These are phyloP conservation scores for Xanthoconium purpureum DNA, from an alignment of 768 basidiomycete genomes.

Conservation along the genomic window DNA sequence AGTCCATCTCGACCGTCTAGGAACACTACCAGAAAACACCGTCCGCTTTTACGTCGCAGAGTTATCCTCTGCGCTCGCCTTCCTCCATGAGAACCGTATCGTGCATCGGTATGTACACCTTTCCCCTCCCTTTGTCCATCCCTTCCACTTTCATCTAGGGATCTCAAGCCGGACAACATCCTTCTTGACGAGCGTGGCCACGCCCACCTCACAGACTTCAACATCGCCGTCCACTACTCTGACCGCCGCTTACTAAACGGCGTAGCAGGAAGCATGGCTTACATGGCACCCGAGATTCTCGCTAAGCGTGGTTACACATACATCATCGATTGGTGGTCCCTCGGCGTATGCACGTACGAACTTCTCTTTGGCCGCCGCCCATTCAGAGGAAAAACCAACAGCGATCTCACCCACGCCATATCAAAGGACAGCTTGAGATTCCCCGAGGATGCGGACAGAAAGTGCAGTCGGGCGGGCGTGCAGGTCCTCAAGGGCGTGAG, in stretches of 20 bases:
- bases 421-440: slow-evolving; percentile 82
- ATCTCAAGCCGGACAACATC: slow-evolving; percentile 97
- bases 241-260: slow-evolving; percentile 82
- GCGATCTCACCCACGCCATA: slow-evolving; percentile 89
- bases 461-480: slow-evolving; percentile 74
- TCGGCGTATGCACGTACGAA: slow-evolving; percentile 91
- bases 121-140: no score
- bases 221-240: slow-evolving; percentile 95
- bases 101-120: slow-evolving; percentile 79
- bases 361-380: slow-evolving; percentile 89
- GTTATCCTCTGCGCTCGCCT: slow-evolving; percentile 82
- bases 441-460: slow-evolving; percentile 85
- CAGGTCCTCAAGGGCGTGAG: slow-evolving; percentile 77
- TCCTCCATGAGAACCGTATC: slow-evolving; percentile 88
- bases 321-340: slow-evolving; percentile 96
- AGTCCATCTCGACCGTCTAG: slow-evolving; percentile 90
- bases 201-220: slow-evolving; percentile 96
- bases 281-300: slow-evolving; percentile 94
- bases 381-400: slow-evolving; percentile 92
- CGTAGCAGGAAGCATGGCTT: slow-evolving; percentile 97
- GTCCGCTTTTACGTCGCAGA: slow-evolving; percentile 90
- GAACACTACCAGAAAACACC: slow-evolving; percentile 67
- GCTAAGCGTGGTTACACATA: slow-evolving; percentile 92
- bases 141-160: slow-evolving; percentile 44
- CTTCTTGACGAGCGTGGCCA: slow-evolving; percentile 94